Evolutionary conservation across 2,329 filamentous ascomycete species (phyloP).

Genomic region (Amphichorda felina): DNA sequence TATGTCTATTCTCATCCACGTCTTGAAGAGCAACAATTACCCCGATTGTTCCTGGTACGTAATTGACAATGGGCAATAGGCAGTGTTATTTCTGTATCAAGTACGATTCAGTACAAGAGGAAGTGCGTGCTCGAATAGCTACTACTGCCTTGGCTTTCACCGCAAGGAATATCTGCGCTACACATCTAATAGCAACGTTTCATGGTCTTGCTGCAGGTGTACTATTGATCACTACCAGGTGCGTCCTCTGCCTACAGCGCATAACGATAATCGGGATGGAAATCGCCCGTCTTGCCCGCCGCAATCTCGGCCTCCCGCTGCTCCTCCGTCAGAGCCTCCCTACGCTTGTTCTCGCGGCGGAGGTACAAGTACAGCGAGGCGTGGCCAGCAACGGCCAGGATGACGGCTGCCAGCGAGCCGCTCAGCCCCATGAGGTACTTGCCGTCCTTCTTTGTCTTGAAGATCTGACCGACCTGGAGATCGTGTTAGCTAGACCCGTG

Average conservation of each 20-base stretch:
- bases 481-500: not conserved
- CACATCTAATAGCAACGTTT: no score
- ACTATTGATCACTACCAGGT: no score
- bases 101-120: no score
- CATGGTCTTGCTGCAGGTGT: no score
- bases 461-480: constrained; percentile 7
- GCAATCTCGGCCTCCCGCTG: constrained; percentile 9
- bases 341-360: constrained; percentile 8
- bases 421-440: constrained; percentile 12
- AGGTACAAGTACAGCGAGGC: constrained; percentile 9
- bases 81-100: no score
- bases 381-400: constrained; percentile 10
- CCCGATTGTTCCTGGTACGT: no score
- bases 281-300: constrained; percentile 10
- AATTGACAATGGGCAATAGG: no score
- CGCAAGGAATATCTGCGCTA: not conserved
- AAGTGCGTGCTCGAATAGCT: no score
- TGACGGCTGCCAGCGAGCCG: constrained; percentile 9
- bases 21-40: no score
- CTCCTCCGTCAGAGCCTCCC: constrained; percentile 9
- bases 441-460: constrained; percentile 8
- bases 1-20: no score
- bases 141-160: no score
- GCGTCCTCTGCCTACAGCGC: constrained; percentile 12
- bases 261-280: constrained; percentile 11